Evolutionary conservation across 139 green algal species (phyloP), one percentile per base, ranked within the genome.

Genomic region (Trebouxia sp.): DNA sequence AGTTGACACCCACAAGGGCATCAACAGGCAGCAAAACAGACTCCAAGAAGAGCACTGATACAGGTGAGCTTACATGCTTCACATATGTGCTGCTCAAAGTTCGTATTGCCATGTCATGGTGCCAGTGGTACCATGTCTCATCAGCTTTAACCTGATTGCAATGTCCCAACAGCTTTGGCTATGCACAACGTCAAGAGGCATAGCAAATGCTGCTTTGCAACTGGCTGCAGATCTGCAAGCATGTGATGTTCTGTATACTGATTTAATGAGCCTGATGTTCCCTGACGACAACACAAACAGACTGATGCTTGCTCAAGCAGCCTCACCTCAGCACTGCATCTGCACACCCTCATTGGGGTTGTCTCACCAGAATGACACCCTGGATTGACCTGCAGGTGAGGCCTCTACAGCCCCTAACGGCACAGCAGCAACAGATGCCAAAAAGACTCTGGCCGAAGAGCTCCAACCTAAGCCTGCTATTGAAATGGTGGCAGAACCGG

Each of bases 241-340:
- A 72, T 72, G 62, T 72, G 62, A 72, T 72, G 62, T 72, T 43
- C 62, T 72, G 62, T 72, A 72, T 72, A 72, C 62, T 72, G 62
- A 72, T 72, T 72, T 72, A 72, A 72, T 72, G 62, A 72, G 62
- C 62, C 62, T 43, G 62, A 72, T 72, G 62, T 72, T 30, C 12
- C 62, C 62, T 72, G 62, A 72, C 62, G 62, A 72, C 62, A 72
- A 72, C 62, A 72, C 32, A 72, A 22, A 72, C 62, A 72, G 62
- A 32, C 62, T 72, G 62, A 72, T 72, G 62, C 62, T 72, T 72
- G 26, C n/a, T n/a, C n/a, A n/a, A n/a, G n/a, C n/a, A n/a, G n/a
- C n/a, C n/a, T n/a, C n/a, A n/a, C n/a, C n/a, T n/a, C n/a, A n/a
- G n/a, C n/a, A n/a, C 53, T 65, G 53, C 32, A 8, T 65, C 8